Conservation (phyloP, 768 basidiomycete species). For the Nidula microcarpa region DNA sequence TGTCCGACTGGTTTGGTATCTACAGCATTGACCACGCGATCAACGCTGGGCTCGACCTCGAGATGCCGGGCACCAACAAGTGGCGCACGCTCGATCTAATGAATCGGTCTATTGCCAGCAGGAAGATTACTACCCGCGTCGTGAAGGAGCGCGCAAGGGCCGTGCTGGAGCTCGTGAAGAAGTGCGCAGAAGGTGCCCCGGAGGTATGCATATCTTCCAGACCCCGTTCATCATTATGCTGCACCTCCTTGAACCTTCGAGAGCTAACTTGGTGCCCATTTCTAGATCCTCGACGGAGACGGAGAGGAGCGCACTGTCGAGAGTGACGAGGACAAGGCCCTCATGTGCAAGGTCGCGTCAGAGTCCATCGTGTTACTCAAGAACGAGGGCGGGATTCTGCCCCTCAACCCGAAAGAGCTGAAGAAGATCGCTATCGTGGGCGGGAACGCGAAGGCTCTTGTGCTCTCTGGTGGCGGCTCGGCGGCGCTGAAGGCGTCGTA, state of each 20-base stretch:
- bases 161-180: constrained; percentile 68
- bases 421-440: constrained; percentile 78
- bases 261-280: neutral
- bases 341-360: constrained; percentile 66
- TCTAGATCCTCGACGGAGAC: constrained; percentile 67
- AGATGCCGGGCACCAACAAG: constrained; percentile 77
- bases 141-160: constrained; percentile 64
- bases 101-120: constrained; percentile 52
- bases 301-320: constrained; percentile 62
- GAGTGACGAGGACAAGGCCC: constrained; percentile 52
- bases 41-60: constrained; percentile 78
- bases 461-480: constrained; percentile 69
- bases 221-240: no score
- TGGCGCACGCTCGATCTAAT: constrained; percentile 73
- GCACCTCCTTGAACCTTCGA: no score
- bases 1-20: constrained; percentile 84
- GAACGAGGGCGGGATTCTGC: constrained; percentile 56
- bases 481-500: constrained; percentile 73
- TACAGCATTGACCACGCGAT: constrained; percentile 62
- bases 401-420: constrained; percentile 42
- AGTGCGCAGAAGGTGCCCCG: constrained; percentile 61
- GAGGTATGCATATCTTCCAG: constrained; percentile 37
- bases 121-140: constrained; percentile 63
- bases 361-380: constrained; percentile 75
- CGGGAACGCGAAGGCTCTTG: constrained; percentile 60